These are phyloP conservation scores for Xylaria grammica DNA, from an alignment of 495 filamentous ascomycete species.

Conservation along the genomic window DNA sequence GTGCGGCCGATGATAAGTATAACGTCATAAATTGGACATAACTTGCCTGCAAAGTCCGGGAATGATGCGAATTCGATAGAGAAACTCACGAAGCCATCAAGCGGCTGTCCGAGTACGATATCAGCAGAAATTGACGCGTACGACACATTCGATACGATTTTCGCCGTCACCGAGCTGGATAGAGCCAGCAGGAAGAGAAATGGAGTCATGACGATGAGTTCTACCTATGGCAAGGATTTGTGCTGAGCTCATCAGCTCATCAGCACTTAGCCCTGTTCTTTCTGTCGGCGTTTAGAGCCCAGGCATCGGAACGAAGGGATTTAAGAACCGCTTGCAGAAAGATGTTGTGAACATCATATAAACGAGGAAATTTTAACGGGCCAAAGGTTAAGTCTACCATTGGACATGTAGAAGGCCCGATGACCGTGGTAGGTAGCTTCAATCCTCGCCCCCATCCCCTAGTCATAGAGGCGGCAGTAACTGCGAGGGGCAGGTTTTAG, in stretches of 20 bases:
- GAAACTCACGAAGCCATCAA: conserved; percentile 62
- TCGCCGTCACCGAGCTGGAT: conserved; percentile 25
- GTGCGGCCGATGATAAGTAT: not conserved
- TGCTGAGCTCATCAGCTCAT: not conserved
- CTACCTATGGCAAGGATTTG: not conserved
- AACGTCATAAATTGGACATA: not conserved
- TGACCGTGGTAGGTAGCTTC: not conserved
- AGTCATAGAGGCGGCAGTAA: not conserved
- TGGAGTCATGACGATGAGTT: conserved; percentile 20
- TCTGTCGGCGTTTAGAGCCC: too few relatives aligned
- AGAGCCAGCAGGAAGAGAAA: conserved; percentile 26
- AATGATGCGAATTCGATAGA: conserved; percentile 68
- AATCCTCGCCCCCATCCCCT: not conserved
- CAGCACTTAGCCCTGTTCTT: not conserved
- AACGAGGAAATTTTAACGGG: not conserved
- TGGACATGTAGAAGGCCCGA: conserved; percentile 3
- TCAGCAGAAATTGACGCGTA: not conserved
- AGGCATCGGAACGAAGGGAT: too few relatives aligned
- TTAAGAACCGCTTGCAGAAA: not conserved
- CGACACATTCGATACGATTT: conserved; percentile 10
- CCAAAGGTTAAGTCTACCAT: not conserved
- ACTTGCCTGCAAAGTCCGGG: conserved; percentile 64
- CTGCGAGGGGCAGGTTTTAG: conserved; percentile 9
- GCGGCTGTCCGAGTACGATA: conserved; percentile 35
- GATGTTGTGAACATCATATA: not conserved